Conservation (phyloP, 2,329 filamentous ascomycete species). For the Diatrype stigma region DNA sequence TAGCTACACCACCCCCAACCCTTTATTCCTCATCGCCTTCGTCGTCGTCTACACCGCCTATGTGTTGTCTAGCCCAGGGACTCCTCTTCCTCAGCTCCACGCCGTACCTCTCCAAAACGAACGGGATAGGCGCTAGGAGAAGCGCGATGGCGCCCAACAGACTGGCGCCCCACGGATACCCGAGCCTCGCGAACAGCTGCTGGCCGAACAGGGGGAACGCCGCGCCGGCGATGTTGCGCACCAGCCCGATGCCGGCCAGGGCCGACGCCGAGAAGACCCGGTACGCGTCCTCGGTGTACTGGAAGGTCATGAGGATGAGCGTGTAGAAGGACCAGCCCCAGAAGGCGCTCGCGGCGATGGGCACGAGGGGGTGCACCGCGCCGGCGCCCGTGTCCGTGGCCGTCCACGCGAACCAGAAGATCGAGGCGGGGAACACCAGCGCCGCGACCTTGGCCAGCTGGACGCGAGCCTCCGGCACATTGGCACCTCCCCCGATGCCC, state of each 20-base stretch:
- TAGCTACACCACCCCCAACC: not conserved
- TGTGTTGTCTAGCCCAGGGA: constrained; percentile 22
- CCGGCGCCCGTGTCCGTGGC: constrained; percentile 21
- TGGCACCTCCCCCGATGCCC: constrained; percentile 23
- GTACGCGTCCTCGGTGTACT: constrained; percentile 45
- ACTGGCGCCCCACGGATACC: constrained; percentile 32
- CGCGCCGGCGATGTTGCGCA: constrained; percentile 34
- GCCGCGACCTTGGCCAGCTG: constrained; percentile 35
- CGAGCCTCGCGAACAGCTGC: constrained; percentile 29
- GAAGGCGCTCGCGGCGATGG: constrained; percentile 43
- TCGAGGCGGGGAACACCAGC: constrained; percentile 28
- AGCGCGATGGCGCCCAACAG: constrained; percentile 31
- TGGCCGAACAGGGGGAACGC: constrained; percentile 34
- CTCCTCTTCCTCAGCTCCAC: constrained; percentile 20
- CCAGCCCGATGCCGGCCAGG: constrained; percentile 35
- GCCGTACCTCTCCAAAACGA: constrained; percentile 22
- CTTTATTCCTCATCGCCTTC: not conserved
- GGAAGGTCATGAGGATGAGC: constrained; percentile 45
- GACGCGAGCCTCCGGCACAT: constrained; percentile 39
- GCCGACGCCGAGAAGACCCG: constrained; percentile 34
- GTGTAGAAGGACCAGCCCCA: constrained; percentile 49
- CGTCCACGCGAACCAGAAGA: constrained; percentile 35
- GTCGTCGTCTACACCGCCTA: constrained; percentile 8
- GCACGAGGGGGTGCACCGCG: constrained; percentile 42
- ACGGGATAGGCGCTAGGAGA: constrained; percentile 29